A percentile compares a stretch with the other conserved stretches of the same genome.
These are phyloP conservation scores for Lasiodiplodia sp. DNA, from an alignment of 2,329 filamentous ascomycete species.

Conservation along the genomic window DNA sequence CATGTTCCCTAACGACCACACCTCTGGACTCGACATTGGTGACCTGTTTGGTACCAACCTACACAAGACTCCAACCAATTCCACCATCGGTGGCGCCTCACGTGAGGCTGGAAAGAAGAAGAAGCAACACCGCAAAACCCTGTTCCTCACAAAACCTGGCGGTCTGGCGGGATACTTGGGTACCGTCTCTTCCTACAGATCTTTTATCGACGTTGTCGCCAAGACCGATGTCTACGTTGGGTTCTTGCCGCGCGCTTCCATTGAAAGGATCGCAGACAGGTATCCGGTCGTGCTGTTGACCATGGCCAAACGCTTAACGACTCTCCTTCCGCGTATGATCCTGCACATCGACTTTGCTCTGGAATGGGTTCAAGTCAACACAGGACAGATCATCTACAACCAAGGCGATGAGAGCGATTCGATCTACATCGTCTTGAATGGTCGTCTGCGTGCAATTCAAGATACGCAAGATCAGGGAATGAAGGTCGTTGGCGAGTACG, in stretches of 20 bases:
- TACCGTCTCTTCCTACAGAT: slow-evolving; percentile 91
- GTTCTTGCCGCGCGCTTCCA: slow-evolving; percentile 82
- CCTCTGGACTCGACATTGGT: slow-evolving; percentile 44
- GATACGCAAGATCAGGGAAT: slow-evolving; percentile 83
- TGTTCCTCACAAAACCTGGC: slow-evolving; percentile 93
- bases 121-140: slow-evolving; percentile 69
- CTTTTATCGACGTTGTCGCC: slow-evolving; percentile 94
- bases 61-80: slow-evolving; percentile 38
- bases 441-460: slow-evolving; percentile 82
- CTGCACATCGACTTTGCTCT: slow-evolving; percentile 97
- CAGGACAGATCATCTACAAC: slow-evolving; percentile 92
- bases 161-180: slow-evolving; percentile 94
- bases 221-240: slow-evolving; percentile 99
- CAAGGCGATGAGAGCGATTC: slow-evolving; percentile 96
- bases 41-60: slow-evolving; percentile 38
- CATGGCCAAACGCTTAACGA: slow-evolving; percentile 93
- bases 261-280: slow-evolving; percentile 91
- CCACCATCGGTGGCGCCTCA: slow-evolving; percentile 33
- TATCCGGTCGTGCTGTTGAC: slow-evolving; percentile 93
- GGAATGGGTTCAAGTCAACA: slow-evolving; percentile 97
- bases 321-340: slow-evolving; percentile 84
- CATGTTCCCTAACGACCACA: slow-evolving; percentile 43
- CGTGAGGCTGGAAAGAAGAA: slow-evolving; percentile 46
- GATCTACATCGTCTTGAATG: slow-evolving; percentile 97
- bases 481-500: slow-evolving; percentile 88